Evolutionary conservation across 2,329 filamentous ascomycete genomes (phyloP).

Genomic region (Ascosphaera apis): DNA sequence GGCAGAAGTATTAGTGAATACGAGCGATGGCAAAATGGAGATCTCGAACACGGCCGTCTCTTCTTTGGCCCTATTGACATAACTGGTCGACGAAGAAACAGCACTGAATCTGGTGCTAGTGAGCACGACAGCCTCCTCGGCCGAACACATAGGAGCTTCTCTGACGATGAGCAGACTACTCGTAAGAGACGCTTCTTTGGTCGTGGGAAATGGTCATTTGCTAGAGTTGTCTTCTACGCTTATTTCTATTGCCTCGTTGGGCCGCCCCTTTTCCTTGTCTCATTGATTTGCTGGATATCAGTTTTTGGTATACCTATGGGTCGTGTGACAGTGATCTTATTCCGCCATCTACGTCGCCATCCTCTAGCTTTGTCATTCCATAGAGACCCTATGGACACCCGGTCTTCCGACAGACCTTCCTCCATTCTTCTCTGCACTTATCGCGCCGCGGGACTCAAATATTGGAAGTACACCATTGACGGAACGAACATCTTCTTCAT

Average conservation of each 20-base stretch:
- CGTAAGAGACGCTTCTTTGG: conserved; percentile 75
- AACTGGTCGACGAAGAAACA: conserved; percentile 64
- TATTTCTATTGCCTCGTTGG: conserved; percentile 90
- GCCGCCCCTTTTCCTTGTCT: conserved; percentile 65
- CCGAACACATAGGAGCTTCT: conserved; percentile 30
- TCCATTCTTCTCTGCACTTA: conserved; percentile 93
- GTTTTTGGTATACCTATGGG: conserved; percentile 99
- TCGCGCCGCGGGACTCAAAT: conserved; percentile 75
- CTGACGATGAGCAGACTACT: conserved; percentile 18
- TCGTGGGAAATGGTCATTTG: conserved; percentile 84
- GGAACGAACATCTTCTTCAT: conserved; percentile 98
- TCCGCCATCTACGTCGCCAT: conserved; percentile 78
- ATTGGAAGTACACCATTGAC: conserved; percentile 98
- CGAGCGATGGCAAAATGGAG: conserved; percentile 95
- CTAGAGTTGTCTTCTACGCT: conserved; percentile 82
- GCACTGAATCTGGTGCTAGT: conserved; percentile 56
- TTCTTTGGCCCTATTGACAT: conserved; percentile 78
- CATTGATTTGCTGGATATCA: conserved; percentile 77
- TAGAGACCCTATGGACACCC: conserved; percentile 54
- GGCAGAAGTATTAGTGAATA: conserved; percentile 96
- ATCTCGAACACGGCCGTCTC: conserved; percentile 80
- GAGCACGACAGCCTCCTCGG: conserved; percentile 82
- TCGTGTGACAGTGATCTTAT: conserved; percentile 70
- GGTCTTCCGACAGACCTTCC: conserved; percentile 46
- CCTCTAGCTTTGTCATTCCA: conserved; percentile 86